phyloP scores from a whole-genome alignment of 805 yeast species.

The Sugiyamaella floridensis region DNA sequence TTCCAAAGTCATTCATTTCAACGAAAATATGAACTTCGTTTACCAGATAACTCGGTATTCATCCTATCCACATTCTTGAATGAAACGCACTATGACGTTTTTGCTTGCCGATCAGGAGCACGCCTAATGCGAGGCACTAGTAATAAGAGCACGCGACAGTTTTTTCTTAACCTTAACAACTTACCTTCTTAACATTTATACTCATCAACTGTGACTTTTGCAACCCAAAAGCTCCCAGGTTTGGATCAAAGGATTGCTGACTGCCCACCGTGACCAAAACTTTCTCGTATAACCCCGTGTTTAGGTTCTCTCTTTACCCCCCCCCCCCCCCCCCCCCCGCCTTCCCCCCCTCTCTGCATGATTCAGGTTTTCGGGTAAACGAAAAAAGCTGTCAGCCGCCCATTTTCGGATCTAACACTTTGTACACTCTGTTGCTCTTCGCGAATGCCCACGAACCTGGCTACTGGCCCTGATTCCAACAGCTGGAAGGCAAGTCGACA shows the following conservation, averaged over 20 bases:
- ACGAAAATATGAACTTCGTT: too few species aligned
- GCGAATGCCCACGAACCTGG: neutral
- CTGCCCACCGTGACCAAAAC: neutral
- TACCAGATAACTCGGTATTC: too few species aligned
- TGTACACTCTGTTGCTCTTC: neutral
- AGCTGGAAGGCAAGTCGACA: conserved; percentile 14
- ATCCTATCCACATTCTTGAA: neutral
- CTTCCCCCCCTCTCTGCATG: neutral
- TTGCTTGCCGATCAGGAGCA: neutral
- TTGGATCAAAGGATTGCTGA: neutral
- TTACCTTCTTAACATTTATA: neutral
- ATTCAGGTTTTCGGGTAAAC: neutral
- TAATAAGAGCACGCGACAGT: neutral
- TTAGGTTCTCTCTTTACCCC: neutral
- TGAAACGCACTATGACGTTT: neutral
- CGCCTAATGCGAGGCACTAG: neutral
- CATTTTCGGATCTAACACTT: neutral
- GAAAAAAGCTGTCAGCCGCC: neutral
- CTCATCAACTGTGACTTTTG: neutral
- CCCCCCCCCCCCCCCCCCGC: neutral
- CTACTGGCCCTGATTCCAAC: neutral
- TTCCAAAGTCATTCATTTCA: too few species aligned
- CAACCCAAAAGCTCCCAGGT: neutral
- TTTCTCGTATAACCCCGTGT: neutral
- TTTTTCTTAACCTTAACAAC: too few species aligned